Conservation (phyloP, 768 basidiomycete species). For the Crepidotus variabilis region DNA sequence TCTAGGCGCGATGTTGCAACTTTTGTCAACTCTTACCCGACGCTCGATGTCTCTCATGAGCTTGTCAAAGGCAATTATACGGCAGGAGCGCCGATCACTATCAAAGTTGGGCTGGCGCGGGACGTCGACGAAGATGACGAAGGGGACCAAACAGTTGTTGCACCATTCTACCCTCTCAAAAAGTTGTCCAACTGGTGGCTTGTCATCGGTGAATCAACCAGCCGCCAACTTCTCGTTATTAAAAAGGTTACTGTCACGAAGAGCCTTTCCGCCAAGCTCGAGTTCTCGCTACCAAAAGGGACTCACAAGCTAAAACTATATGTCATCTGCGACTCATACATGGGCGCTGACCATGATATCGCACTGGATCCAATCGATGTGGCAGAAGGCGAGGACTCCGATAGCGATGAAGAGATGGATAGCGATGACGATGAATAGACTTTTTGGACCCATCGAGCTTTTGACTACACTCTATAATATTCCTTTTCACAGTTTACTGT, state of each 20-base stretch:
- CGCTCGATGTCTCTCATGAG: slow-evolving; percentile 86
- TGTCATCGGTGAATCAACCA: slow-evolving; percentile 81
- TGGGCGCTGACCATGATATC: slow-evolving; percentile 92
- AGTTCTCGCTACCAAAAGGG: slow-evolving; percentile 86
- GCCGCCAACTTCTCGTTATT: slow-evolving; percentile 77
- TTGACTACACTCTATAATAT: no score
- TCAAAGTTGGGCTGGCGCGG: slow-evolving; percentile 75
- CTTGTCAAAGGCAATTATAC: slow-evolving; percentile 86
- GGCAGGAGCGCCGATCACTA: slow-evolving; percentile 76
- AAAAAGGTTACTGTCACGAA: slow-evolving; percentile 92
- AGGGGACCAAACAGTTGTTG: slow-evolving; percentile 81
- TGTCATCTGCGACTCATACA: slow-evolving; percentile 90
- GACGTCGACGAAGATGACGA: slow-evolving; percentile 77
- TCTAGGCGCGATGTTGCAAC: slow-evolving; percentile 88
- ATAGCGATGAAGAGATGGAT: slow-evolving; percentile 75
- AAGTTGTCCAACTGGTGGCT: slow-evolving; percentile 99
- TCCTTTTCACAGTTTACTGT: no score
- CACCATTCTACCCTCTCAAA: slow-evolving; percentile 86
- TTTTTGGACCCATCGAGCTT: no score
- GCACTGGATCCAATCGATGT: slow-evolving; percentile 79
- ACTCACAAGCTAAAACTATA: slow-evolving; percentile 79
- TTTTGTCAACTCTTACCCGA: slow-evolving; percentile 96
- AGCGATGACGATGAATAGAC: slow-evolving; percentile 50
- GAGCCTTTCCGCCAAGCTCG: slow-evolving; percentile 79
- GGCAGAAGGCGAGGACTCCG: slow-evolving; percentile 86